Conservation (phyloP, 805 yeast genomes). For the Kregervanrija fluxuum region DNA sequence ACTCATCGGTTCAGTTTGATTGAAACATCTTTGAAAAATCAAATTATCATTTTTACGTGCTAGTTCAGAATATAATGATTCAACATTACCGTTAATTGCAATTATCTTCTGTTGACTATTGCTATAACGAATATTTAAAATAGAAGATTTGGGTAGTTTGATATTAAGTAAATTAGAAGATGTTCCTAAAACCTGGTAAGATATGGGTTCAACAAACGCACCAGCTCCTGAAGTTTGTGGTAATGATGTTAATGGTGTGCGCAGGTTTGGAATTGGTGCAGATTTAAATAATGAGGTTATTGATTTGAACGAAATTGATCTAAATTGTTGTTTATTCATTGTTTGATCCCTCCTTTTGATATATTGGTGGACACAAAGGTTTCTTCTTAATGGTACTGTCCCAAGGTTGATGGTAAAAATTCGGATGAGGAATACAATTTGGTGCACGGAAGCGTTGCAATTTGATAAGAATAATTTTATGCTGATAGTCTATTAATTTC, state of each 20-base stretch:
- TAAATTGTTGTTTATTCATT: too few species aligned
- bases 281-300: not conserved
- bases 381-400: too few species aligned
- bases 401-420: too few species aligned
- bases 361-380: too few species aligned
- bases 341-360: too few species aligned
- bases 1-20: slow-evolving; percentile 24
- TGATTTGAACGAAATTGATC: slow-evolving; percentile 2
- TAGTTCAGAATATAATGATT: slow-evolving; percentile 23
- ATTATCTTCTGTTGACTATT: slow-evolving; percentile 33
- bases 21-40: slow-evolving; percentile 30
- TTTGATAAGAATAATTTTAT: too few species aligned
- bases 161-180: slow-evolving; percentile 34
- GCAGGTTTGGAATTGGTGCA: slow-evolving; percentile 1
- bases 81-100: slow-evolving; percentile 37
- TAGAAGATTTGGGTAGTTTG: slow-evolving; percentile 35
- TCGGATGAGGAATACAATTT: too few species aligned
- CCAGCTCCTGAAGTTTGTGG: slow-evolving; percentile 39
- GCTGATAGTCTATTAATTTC: too few species aligned
- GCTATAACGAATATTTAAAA: slow-evolving; percentile 29
- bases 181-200: slow-evolving; percentile 34
- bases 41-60: slow-evolving; percentile 14
- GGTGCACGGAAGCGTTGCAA: too few species aligned
- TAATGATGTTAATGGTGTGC: slow-evolving; percentile 17
- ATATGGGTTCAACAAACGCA: slow-evolving; percentile 38